Base-by-base conservation (phyloP, 164 flowering plant species). In the Santalum album region DNA sequence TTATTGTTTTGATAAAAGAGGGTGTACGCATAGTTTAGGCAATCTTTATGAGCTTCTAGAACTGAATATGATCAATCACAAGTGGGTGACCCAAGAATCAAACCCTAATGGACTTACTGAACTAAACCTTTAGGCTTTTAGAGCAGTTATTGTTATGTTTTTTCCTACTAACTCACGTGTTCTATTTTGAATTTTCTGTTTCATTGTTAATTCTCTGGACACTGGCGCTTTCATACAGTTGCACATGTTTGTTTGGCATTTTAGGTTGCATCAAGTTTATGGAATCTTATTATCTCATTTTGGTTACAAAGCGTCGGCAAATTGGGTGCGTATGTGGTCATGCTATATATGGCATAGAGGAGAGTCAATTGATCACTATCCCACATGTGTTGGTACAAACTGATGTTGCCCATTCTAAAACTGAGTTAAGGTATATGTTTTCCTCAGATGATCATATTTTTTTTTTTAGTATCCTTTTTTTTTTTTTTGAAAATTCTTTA, bases 321-420 rank as follows among this genome's bases (percentile, higher is more conserved):
- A 89, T 92, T 70, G 99, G 99, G 42, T 72, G 75, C 64, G 62
- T 92, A 45, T 92, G 99, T 63, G 99, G 99, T 46, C 96, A 92
- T 73, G 96, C 96, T 21, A 85, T 92, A 43, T 92, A 92, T 62
- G 54, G 84, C 59, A 92, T 92, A 23, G 96, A 89, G 6, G 99
- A 92, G 66, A 89, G 86, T 64, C 96, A 87, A 59, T 67, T 92
- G 56, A 77, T 92, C 26, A 75, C 95, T 0, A 72, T 92, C 54
- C 99, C 99, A 0, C 99, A 92, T 76, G 79, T 72, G 48, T 80
- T 90, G 3, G 68, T 92, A 58, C 99, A 89, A 72, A 66, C 86
- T 44, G 99, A 92, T 67, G 60, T 80, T 3, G 99, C 99, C 0
- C 86, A 84, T 74, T 89, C 99, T 0, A 92, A 89, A 69, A 78